A percentile compares a stretch with the other conserved stretches of the same genome.
phyloP scores from a whole-genome alignment of 192 early-diverging fungal genomes.

The Obelidium mucronatum region DNA sequence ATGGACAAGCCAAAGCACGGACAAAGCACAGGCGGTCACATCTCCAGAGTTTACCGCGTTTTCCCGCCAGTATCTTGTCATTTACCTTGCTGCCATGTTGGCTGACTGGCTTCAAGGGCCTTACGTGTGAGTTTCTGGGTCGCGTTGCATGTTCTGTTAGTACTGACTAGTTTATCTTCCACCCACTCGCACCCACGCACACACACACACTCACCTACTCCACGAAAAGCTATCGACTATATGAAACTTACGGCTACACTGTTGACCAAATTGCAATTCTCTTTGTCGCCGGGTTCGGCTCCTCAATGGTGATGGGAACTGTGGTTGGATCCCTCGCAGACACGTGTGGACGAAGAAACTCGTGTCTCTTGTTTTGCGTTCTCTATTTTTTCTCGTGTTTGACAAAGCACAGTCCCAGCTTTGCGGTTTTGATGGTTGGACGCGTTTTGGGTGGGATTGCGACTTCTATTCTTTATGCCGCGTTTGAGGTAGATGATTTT shows the following conservation, averaged over 20 bases:
- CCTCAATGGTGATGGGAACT: neutral
- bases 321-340: slow-evolving; percentile 11
- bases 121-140: neutral
- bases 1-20: neutral
- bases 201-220: neutral
- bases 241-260: neutral
- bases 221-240: no score
- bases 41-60: neutral
- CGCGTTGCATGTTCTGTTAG: no score
- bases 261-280: neutral
- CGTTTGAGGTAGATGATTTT: slow-evolving; percentile 47
- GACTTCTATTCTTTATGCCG: slow-evolving; percentile 56
- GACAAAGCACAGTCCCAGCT: slow-evolving; percentile 42
- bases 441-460: slow-evolving; percentile 54
- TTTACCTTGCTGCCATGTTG: neutral
- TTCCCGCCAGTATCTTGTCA: neutral
- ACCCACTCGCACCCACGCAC: neutral
- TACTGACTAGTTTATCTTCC: neutral
- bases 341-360: slow-evolving; percentile 42
- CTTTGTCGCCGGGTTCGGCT: neutral
- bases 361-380: slow-evolving; percentile 48
- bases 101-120: neutral
- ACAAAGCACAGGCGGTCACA: neutral
- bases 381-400: slow-evolving; percentile 51
- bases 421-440: slow-evolving; percentile 48